Evolutionary conservation across 2,329 filamentous ascomycete species (phyloP).

Genomic region (Fusarium nygamai): DNA sequence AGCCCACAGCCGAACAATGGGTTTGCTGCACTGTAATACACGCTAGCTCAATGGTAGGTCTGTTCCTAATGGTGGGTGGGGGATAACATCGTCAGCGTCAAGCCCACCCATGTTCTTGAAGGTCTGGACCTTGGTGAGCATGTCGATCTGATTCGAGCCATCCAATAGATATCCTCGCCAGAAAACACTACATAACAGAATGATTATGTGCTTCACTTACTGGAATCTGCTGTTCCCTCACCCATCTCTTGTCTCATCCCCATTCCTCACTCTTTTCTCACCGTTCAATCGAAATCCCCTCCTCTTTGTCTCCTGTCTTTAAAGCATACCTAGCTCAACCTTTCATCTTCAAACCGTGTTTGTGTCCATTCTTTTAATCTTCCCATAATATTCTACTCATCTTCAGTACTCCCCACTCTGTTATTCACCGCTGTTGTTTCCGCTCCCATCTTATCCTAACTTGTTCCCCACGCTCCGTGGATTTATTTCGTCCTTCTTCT

Average conservation of each 20-base stretch:
- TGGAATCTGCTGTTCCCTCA: conserved; percentile 3
- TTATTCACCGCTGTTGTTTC: conserved; percentile 21
- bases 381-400: not conserved
- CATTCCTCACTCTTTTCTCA: not conserved
- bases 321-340: not conserved
- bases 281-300: not conserved
- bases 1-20: conserved; percentile 11
- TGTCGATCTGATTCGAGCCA: conserved; percentile 33
- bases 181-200: conserved; percentile 29
- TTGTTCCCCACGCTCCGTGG: conserved; percentile 20
- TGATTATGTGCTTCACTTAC: conserved; percentile 3
- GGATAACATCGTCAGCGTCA: conserved; percentile 19
- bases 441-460: not conserved
- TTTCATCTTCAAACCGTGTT: not conserved
- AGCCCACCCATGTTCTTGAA: conserved; percentile 25
- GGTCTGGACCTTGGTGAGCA: conserved; percentile 40
- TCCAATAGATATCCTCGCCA: conserved; percentile 26
- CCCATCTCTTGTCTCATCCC: not conserved
- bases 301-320: not conserved
- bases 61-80: conserved; percentile 32
- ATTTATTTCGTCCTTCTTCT: conserved; percentile 50
- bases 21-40: conserved; percentile 10
- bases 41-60: conserved; percentile 18
- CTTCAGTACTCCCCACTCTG: not conserved
- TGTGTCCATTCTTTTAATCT: not conserved